Evolutionary conservation across 2,329 filamentous ascomycete genomes (phyloP).

Genomic region (Fusarium subglutinans): DNA sequence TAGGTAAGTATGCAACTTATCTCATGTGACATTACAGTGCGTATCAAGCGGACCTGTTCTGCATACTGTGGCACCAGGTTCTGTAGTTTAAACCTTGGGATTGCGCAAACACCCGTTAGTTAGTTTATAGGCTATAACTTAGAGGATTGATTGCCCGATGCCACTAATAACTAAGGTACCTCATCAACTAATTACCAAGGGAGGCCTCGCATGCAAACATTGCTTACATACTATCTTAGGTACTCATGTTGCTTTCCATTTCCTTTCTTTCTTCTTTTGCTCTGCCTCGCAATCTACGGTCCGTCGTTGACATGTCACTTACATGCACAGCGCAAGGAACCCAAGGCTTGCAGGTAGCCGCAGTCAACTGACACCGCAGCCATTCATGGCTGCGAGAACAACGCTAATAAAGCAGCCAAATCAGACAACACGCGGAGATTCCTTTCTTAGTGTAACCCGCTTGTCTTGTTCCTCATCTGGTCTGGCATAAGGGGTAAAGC

Average conservation of each 20-base stretch:
- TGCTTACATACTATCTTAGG: neutral
- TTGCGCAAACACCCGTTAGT: neutral
- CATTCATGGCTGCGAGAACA: conserved; percentile 27
- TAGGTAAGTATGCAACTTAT: neutral
- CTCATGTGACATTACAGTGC: neutral
- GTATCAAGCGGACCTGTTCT: neutral
- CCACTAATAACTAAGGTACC: neutral
- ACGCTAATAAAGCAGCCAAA: conserved; percentile 28
- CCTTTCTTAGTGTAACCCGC: neutral
- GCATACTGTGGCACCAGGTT: neutral
- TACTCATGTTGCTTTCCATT: neutral
- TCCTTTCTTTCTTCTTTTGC: conserved; percentile 4
- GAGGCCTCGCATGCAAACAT: conserved; percentile 8
- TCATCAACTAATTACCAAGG: neutral
- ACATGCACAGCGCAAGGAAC: conserved; percentile 9
- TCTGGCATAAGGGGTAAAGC: neutral
- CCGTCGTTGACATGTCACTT: conserved; percentile 22
- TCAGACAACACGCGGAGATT: neutral
- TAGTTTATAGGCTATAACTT: neutral
- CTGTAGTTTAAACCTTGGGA: neutral
- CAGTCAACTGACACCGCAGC: conserved; percentile 15
- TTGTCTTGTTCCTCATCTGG: neutral
- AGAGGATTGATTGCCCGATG: neutral
- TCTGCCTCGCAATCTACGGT: conserved; percentile 12
- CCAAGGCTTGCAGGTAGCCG: conserved; percentile 13